Percentiles rank a stretch among this genome's conserved stretches.
Conservation (phyloP, 495 filamentous ascomycete species). For the Aspergillus ostianus region DNA sequence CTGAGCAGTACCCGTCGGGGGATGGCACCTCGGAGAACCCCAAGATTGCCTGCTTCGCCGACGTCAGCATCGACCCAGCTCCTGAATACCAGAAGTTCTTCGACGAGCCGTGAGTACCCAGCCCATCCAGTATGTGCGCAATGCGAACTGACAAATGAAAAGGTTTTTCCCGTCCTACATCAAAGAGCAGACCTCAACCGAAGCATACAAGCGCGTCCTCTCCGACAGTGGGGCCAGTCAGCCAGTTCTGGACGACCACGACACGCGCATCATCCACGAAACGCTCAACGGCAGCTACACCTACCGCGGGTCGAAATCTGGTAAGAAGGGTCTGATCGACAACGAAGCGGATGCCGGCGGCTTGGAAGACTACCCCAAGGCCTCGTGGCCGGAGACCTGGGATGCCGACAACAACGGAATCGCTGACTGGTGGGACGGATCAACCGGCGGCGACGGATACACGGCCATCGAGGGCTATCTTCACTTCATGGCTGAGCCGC, state of each 20-base stretch:
- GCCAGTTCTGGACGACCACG: constrained; percentile 12
- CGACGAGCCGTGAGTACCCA: constrained; percentile 5
- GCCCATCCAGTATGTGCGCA: too few species aligned
- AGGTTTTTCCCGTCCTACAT: constrained; percentile 16
- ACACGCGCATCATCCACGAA: constrained; percentile 11
- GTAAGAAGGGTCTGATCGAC: constrained; percentile 13
- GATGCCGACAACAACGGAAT: constrained; percentile 12
- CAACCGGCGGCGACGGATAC: constrained; percentile 7
- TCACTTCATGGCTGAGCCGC: constrained; percentile 13
- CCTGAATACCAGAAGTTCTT: constrained; percentile 16
- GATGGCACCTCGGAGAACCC: constrained; percentile 8
- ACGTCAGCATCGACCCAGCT: constrained; percentile 11
- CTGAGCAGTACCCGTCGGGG: constrained; percentile 5
- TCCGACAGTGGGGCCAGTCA: constrained; percentile 11
- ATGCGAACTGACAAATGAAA: not conserved
- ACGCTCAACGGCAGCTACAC: constrained; percentile 10
- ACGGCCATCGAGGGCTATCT: constrained; percentile 12
- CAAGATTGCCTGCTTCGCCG: constrained; percentile 15
- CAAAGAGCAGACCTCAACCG: constrained; percentile 11
- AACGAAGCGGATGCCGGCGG: constrained; percentile 13
- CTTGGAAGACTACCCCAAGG: constrained; percentile 10
- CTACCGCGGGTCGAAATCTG: constrained; percentile 7
- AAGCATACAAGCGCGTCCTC: constrained; percentile 14
- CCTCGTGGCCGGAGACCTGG: constrained; percentile 6
- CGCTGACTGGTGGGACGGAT: constrained; percentile 17